Evolutionary conservation across 176 grass and related monocot genomes (phyloP), one percentile per base, ranked within the genome.

Genomic region (Otatea glauca): DNA sequence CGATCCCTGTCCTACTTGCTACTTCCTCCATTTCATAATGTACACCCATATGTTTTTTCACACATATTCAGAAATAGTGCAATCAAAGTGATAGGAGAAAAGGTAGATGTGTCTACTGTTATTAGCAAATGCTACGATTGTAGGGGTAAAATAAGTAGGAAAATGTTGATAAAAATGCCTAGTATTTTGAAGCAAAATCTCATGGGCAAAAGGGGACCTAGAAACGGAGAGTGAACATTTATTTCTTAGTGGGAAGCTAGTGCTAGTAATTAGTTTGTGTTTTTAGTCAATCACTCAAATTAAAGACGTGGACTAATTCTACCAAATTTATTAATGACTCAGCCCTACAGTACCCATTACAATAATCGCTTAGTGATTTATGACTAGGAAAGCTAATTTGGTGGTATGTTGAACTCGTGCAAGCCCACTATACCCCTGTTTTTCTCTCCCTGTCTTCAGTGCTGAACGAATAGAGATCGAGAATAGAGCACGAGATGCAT

Each of bases 351-450:
- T 23, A 72, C 63, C 44, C 53, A 60, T 48, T 60, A 42, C 54
- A n/a, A 43, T 25, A 16, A 72, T 27, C 70, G 13, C 39, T 78
- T 78, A 50, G 81, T 10, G 45, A 68, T 82, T 62, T 59, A 42
- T 83, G 54, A 49, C 55, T 67, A 82, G 68, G 80, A 65, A 65
- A 78, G 59, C 76, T 65, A 63, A 65, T 47, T 65, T 62, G 56
- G 24, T 78, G 39, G 59, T 64, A 47, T 7, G 70, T 51, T 51
- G 45, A 74, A 74, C 47, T 74, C 70, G 15, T 53, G 47, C 50
- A 58, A 75, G 50, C 73, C 73, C 71, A 35, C 71, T 34, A 32
- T 17, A 27, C 41, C 11, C 16, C 16, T 72, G 27, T 29, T 65
- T 34, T 7, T 20, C n/a, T 11, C 7, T n/a, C 59, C 59, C 44